These are phyloP conservation scores for Cadophora malorum DNA, from an alignment of 2,329 filamentous ascomycete genomes.

Conservation along the genomic window DNA sequence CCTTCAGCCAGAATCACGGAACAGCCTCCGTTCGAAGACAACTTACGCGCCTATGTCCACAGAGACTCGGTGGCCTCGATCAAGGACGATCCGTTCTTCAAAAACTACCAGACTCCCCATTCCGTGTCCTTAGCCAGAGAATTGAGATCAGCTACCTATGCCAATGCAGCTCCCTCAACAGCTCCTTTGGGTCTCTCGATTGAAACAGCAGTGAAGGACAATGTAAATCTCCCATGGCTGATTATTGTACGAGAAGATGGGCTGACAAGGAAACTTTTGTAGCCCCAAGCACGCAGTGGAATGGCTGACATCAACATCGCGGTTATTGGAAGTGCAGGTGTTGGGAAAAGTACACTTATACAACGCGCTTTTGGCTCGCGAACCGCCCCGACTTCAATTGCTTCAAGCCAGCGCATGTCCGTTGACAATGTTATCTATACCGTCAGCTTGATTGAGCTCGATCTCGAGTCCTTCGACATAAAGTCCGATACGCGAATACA, in stretches of 20 bases:
- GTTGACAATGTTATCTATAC: constrained; percentile 64
- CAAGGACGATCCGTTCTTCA: constrained; percentile 62
- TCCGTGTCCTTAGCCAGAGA: constrained; percentile 45
- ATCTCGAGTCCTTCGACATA: constrained; percentile 69
- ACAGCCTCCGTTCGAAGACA: constrained; percentile 23
- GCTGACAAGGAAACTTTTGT: constrained; percentile 11
- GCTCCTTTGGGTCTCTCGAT: constrained; percentile 29
- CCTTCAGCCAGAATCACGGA: constrained; percentile 28
- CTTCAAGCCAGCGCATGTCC: constrained; percentile 62
- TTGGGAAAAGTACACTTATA: constrained; percentile 73
- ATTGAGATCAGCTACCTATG: constrained; percentile 41
- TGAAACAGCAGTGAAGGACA: constrained; percentile 35
- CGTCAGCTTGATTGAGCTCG: constrained; percentile 69
- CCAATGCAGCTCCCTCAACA: constrained; percentile 27
- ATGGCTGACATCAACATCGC: constrained; percentile 67
- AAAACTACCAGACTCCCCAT: constrained; percentile 51
- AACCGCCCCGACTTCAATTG: constrained; percentile 58
- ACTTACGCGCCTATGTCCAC: constrained; percentile 37
- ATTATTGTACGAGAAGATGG: constrained; percentile 6
- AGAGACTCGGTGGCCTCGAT: constrained; percentile 60
- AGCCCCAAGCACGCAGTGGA: constrained; percentile 43
- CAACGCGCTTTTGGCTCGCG: constrained; percentile 65
- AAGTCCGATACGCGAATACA: constrained; percentile 63
- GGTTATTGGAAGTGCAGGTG: constrained; percentile 69
- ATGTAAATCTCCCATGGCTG: constrained; percentile 30